Evolutionary conservation across 2,329 filamentous ascomycete genomes (phyloP), one percentile per base, ranked within the genome.

Genomic region (Epichloe sibirici): DNA sequence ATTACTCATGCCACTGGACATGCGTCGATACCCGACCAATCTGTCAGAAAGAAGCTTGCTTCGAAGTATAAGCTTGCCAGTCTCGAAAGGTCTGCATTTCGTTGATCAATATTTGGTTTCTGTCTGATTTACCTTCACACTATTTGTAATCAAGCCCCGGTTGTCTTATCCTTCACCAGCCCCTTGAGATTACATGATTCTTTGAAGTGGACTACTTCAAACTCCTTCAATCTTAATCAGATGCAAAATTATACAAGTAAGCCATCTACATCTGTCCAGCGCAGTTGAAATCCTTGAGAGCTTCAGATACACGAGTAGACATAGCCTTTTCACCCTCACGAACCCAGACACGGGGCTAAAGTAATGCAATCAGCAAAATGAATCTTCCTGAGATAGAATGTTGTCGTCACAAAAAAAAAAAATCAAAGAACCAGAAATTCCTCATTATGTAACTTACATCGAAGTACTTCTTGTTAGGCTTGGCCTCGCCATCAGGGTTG

Each of bases 401-500:
- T 31, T 31, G 9, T 31, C 31, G 3, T 31, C 31, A 11, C 31
- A 11, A 31, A 31, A 8, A 31, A 31, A 9, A 11, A 11, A 31
- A 21, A 21, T 21, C 17, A 21, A 21, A 21, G 17, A 21, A 21
- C 17, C 9, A 1, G 31, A 31, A 31, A 4, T 31, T 31, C 31
- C 31, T 9, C 31, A 31, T 31, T 4, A 11, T 11, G 28, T 31
- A 31, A 51, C 45, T 45, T 64, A 70, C 71, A 62, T 86, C 83
- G 64, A 87, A 90, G 76, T 77, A 85, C 77, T 96, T 97, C 88
- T 98, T 98, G 84, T 98, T 98, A 67, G 93, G 91, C 86, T 97
- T 97, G 76, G 95, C 88, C 21, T 82, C 84, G 56, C 91, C 90
- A 49, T 97, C 90, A 60, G 91, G 91, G 81, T 97, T 98, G 65